phyloP scores from a whole-genome alignment of 2,329 filamentous ascomycete species.

The Botrytis sinoallii region DNA sequence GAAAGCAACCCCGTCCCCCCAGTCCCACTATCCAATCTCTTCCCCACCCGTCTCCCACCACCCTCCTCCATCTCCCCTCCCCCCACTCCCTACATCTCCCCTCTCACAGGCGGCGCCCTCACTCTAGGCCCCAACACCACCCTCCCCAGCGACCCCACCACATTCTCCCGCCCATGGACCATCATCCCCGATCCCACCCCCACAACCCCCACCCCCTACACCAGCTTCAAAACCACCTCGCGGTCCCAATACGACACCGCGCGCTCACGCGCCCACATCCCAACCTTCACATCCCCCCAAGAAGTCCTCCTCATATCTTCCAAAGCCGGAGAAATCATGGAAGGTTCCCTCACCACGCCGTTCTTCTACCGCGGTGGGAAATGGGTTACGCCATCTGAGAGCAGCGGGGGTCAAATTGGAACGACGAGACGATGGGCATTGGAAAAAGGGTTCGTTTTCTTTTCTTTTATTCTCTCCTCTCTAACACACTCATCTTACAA shows the following conservation, averaged over 20 bases:
- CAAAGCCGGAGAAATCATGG: conserved; percentile 65
- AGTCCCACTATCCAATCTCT: conserved; percentile 51
- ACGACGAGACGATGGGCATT: conserved; percentile 84
- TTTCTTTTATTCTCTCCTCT: not conserved
- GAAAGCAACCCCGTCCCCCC: conserved; percentile 41
- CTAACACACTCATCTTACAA: not conserved
- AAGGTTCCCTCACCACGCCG: conserved; percentile 77
- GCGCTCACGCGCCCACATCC: conserved; percentile 58
- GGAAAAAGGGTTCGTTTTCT: conserved; percentile 50
- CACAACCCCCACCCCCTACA: conserved; percentile 65
- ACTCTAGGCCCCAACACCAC: conserved; percentile 27
- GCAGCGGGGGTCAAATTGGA: conserved; percentile 76
- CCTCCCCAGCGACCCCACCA: conserved; percentile 31
- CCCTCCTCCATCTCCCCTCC: conserved; percentile 36
- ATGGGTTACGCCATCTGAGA: conserved; percentile 81
- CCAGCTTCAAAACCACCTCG: conserved; percentile 72
- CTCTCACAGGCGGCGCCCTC: conserved; percentile 34
- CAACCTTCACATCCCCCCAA: conserved; percentile 36
- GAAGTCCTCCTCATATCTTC: conserved; percentile 76
- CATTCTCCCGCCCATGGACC: conserved; percentile 12
- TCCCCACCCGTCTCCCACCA: conserved; percentile 53
- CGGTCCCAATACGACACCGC: conserved; percentile 70
- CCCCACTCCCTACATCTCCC: conserved; percentile 24
- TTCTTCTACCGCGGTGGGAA: conserved; percentile 71
- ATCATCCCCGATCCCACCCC: conserved; percentile 39